Evolutionary conservation across 305 asterid genomes (phyloP), one percentile per base, ranked within the genome.

Genomic region (Fraxinus ornus): DNA sequence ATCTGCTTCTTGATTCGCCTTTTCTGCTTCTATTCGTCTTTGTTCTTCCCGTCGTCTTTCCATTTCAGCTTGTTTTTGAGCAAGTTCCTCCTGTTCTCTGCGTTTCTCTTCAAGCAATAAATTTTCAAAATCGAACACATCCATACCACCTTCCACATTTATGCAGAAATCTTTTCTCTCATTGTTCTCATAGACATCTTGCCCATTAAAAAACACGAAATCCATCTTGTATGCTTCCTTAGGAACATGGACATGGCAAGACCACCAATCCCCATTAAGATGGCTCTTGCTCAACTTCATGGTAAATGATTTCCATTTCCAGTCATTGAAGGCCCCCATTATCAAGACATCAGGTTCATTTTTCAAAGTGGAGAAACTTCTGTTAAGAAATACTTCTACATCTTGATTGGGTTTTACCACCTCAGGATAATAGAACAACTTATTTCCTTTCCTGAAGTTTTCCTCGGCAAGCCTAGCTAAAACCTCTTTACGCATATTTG

Each of bases 261-360:
- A 88, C 98, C 98, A 97, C 99, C 98, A 97, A 87, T 94, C 99
- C 79, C 97, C 96, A 76, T 71, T 87, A 15, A 97, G 90, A 84
- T 86, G 78, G 88, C 90, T 86, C 93, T 91, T 91, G 83, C 85
- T 91, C 92, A 97, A 87, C 78, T 90, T 91, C 76, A 82, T 64
- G 49, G 93, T 85, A 85, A 97, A 97, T 70, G 95, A 91, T 87
- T 88, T 93, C 97, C 97, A 97, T 84, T 87, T 88, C 98, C 97
- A 97, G 87, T 87, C 94, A 82, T 97, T 97, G 82, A 90, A 97
- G 78, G 91, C 98, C 83, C 98, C 99, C 97, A 90, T 94, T 83
- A 97, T 92, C 79, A 91, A 5, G 76, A 97, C 87, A 64, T 90
- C 91, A 2, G 92, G 90, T 87, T 97, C 96, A 79, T 92, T 87